Evolutionary conservation across 805 yeast species (phyloP).

Genomic region (Wickerhamiella sorbophila): DNA sequence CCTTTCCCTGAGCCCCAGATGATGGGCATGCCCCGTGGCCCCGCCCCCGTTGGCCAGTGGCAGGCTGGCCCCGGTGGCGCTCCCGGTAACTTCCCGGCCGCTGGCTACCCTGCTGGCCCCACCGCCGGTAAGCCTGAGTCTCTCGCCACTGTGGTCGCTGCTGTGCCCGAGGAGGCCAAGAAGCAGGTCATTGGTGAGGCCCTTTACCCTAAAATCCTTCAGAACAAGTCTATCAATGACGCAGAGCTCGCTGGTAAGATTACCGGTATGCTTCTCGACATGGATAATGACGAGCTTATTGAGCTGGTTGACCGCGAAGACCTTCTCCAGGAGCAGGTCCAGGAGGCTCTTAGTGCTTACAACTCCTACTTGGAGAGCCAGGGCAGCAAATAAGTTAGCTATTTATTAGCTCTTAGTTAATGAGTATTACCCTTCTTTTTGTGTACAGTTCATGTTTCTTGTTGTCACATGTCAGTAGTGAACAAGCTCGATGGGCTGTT

Average conservation of each 20-base stretch:
- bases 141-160: constrained; percentile 55
- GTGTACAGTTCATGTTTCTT: background rate
- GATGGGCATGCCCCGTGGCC: constrained; percentile 23
- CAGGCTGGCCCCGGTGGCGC: constrained; percentile 20
- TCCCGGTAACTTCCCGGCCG: constrained; percentile 25
- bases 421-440: background rate
- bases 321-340: constrained; percentile 76
- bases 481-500: background rate
- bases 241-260: constrained; percentile 96
- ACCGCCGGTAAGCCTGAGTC: constrained; percentile 22
- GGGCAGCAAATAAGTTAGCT: constrained; percentile 19
- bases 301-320: constrained; percentile 82
- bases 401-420: constrained; percentile 2
- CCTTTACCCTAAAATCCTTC: constrained; percentile 80
- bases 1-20: constrained; percentile 29
- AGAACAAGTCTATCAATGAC: constrained; percentile 75
- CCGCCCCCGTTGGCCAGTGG: constrained; percentile 28
- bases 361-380: constrained; percentile 61
- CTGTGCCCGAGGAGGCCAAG: constrained; percentile 64
- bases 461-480: background rate
- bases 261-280: constrained; percentile 96
- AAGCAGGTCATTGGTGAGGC: constrained; percentile 98
- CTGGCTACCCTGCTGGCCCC: constrained; percentile 31
- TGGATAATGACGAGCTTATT: constrained; percentile 82
- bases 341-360: constrained; percentile 89